These are phyloP conservation scores for Wilcoxina mikolae DNA, from an alignment of 495 filamentous ascomycete genomes.

Conservation along the genomic window DNA sequence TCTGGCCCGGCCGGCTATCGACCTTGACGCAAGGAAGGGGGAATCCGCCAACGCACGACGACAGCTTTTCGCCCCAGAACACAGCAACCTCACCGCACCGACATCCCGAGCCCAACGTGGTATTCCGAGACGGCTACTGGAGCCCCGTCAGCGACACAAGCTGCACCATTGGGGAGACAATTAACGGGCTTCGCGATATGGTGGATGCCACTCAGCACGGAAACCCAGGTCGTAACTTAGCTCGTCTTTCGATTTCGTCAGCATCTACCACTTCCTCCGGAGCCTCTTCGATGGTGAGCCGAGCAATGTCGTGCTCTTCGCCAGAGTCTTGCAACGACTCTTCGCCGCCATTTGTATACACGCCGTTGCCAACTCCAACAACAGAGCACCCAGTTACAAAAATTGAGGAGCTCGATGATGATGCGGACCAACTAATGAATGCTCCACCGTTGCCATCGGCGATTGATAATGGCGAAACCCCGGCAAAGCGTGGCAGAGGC, in stretches of 20 bases:
- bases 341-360: conserved; percentile 13
- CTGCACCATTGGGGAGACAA: not conserved
- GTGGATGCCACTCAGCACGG: not conserved
- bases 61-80: not conserved
- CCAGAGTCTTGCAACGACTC: conserved; percentile 21
- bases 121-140: not conserved
- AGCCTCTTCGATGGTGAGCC: conserved; percentile 7
- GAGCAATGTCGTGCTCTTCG: conserved; percentile 18
- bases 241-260: conserved; percentile 21
- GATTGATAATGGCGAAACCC: conserved; percentile 4
- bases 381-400: conserved; percentile 17
- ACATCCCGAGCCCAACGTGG: not conserved
- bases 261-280: conserved; percentile 22
- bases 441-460: conserved; percentile 17
- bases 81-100: not conserved
- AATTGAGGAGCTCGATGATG: conserved; percentile 26
- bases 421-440: conserved; percentile 10
- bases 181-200: not conserved
- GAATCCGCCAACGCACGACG: not conserved
- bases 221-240: conserved; percentile 4
- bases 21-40: not conserved
- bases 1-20: not conserved
- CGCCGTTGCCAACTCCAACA: conserved; percentile 10
- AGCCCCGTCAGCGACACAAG: not conserved
- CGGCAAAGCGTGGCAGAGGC: conserved; percentile 49